phyloP scores from a whole-genome alignment of 495 filamentous ascomycete species.

The Neurospora africana region DNA sequence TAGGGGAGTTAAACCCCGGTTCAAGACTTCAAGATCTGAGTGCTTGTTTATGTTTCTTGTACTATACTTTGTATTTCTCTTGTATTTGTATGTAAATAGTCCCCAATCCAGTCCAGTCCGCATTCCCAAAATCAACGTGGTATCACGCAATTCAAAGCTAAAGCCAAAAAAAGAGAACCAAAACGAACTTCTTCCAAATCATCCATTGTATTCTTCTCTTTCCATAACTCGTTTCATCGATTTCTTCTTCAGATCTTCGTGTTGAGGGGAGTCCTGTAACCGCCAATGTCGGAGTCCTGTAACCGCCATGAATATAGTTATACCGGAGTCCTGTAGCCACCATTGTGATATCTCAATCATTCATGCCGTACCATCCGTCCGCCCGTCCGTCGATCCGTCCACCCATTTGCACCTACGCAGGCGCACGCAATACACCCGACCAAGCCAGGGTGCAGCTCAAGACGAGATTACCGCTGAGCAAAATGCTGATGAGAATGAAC shows the following conservation, averaged over 20 bases:
- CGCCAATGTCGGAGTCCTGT: neutral
- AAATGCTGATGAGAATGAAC: neutral
- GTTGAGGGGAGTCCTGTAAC: neutral
- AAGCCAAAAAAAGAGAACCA: neutral
- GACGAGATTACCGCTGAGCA: neutral
- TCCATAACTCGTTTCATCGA: neutral
- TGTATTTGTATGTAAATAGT: neutral
- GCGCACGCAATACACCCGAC: neutral
- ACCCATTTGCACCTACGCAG: neutral
- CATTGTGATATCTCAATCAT: neutral
- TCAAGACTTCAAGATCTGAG: neutral
- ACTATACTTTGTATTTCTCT: neutral
- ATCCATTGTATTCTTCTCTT: neutral
- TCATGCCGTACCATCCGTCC: neutral
- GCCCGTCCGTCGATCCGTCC: neutral
- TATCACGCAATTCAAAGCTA: neutral
- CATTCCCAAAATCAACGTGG: neutral
- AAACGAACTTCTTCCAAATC: neutral
- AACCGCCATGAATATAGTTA: neutral
- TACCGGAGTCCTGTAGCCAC: neutral
- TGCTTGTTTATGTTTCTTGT: neutral
- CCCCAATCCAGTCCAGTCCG: neutral
- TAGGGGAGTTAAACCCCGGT: neutral
- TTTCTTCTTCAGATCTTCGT: neutral
- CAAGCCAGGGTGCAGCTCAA: neutral